Evolutionary conservation across 1,139 yeast genomes (phyloP).

Genomic region (Schizosaccharomyces versatilis): DNA sequence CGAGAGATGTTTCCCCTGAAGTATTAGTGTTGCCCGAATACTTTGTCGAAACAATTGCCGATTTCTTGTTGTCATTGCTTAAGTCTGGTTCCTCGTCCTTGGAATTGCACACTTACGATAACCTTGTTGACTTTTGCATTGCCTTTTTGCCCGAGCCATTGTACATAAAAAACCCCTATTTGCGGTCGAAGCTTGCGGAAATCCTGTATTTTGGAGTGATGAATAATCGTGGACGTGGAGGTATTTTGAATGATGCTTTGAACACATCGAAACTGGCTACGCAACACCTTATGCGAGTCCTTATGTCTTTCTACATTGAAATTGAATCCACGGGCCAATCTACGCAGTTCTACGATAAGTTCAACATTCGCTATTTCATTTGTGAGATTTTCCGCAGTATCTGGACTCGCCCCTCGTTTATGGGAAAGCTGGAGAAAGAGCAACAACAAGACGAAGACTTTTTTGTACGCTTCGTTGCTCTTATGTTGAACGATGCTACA

Average conservation of each 20-base stretch:
- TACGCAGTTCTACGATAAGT: constrained; percentile 87
- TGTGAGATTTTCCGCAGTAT: constrained; percentile 62
- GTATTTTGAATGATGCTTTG: constrained; percentile 49
- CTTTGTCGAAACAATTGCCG: constrained; percentile 61
- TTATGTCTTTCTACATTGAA: constrained; percentile 76
- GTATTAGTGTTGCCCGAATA: constrained; percentile 65
- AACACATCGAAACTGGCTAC: constrained; percentile 39
- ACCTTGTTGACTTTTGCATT: constrained; percentile 45
- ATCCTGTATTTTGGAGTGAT: constrained; percentile 55
- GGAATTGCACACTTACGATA: constrained; percentile 12
- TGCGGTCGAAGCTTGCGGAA: constrained; percentile 68
- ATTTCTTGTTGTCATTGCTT: constrained; percentile 45
- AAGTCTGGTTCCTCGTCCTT: constrained; percentile 24
- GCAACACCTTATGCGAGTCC: constrained; percentile 52
- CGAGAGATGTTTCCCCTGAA: constrained; percentile 23
- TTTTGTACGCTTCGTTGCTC: constrained; percentile 75
- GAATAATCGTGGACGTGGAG: constrained; percentile 22
- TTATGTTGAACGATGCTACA: constrained; percentile 86
- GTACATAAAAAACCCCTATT: constrained; percentile 73
- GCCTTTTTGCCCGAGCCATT: constrained; percentile 67
- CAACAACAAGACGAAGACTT: constrained; percentile 47
- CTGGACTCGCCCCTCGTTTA: constrained; percentile 54
- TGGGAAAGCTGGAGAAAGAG: constrained; percentile 44
- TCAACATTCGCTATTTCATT: constrained; percentile 71
- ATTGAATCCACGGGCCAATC: constrained; percentile 92